phyloP scores from a whole-genome alignment of 331 rosid genomes.

The Arachis monticola region DNA sequence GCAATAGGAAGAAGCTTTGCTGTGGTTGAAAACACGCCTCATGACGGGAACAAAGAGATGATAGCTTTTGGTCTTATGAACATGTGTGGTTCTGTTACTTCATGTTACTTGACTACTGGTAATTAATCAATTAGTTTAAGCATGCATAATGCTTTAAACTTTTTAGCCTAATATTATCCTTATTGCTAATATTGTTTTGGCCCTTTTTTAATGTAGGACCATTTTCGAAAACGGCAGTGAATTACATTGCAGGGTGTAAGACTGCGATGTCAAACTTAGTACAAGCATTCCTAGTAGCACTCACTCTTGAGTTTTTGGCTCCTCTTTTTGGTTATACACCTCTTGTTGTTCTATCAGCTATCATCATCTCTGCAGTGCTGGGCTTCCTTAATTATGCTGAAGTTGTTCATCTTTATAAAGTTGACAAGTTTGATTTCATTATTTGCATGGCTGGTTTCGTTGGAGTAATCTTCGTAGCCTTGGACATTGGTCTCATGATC shows the following conservation, averaged over 20 bases:
- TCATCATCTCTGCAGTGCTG: constrained; percentile 79
- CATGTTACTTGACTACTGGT: constrained; percentile 93
- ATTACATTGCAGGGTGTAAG: constrained; percentile 74
- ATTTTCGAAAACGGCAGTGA: constrained; percentile 93
- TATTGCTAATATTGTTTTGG: not conserved
- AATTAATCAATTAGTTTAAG: not conserved
- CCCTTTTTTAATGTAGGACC: constrained; percentile 62
- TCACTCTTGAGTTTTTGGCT: constrained; percentile 67
- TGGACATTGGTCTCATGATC: constrained; percentile 70
- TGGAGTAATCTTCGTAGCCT: constrained; percentile 64
- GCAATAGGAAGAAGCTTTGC: constrained; percentile 95
- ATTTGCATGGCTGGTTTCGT: constrained; percentile 73
- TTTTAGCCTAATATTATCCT: not conserved
- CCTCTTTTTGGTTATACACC: constrained; percentile 87
- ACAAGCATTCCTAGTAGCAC: constrained; percentile 57
- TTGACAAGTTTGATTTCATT: constrained; percentile 79
- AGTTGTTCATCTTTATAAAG: constrained; percentile 57
- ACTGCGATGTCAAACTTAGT: constrained; percentile 74
- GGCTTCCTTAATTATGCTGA: constrained; percentile 64
- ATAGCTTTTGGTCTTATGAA: constrained; percentile 93
- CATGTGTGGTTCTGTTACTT: constrained; percentile 74
- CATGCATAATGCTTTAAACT: not conserved
- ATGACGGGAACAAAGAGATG: constrained; percentile 96
- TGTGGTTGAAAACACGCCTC: constrained; percentile 52
- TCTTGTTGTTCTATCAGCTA: constrained; percentile 76